These are phyloP conservation scores for Teratosphaeria zuluensis DNA, from an alignment of 2,329 filamentous ascomycete species.

Conservation along the genomic window DNA sequence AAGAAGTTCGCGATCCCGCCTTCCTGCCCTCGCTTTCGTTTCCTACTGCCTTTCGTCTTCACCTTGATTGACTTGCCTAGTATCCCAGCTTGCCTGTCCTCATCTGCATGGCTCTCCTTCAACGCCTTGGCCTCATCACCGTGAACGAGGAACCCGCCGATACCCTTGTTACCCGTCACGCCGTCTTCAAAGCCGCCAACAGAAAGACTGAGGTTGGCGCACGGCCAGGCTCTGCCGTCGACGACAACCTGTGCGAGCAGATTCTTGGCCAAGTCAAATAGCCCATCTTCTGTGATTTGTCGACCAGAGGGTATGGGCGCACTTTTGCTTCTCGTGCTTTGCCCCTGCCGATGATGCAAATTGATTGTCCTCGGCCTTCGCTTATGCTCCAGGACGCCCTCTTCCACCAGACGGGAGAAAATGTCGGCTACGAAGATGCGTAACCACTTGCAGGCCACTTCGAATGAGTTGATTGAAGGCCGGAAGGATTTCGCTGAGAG, in stretches of 20 bases:
- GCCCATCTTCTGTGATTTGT: conserved; percentile 57
- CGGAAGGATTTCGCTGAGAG: conserved; percentile 91
- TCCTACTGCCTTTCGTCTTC: conserved; percentile 23
- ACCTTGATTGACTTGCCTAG: neutral
- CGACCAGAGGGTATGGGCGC: conserved; percentile 68
- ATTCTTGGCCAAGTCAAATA: conserved; percentile 68
- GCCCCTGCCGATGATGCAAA: conserved; percentile 67
- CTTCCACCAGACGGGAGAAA: conserved; percentile 77
- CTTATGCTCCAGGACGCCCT: conserved; percentile 79
- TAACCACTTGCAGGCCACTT: conserved; percentile 77
- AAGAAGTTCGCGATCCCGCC: conserved; percentile 29
- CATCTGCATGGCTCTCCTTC: conserved; percentile 17
- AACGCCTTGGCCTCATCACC: conserved; percentile 47
- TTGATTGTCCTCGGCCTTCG: conserved; percentile 78
- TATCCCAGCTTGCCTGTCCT: neutral
- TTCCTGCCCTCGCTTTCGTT: conserved; percentile 21
- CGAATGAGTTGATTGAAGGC: conserved; percentile 66
- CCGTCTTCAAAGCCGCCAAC: conserved; percentile 91
- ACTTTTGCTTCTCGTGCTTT: conserved; percentile 65
- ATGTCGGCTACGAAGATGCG: conserved; percentile 89
- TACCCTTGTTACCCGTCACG: conserved; percentile 71
- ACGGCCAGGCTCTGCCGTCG: conserved; percentile 80
- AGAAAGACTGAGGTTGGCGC: conserved; percentile 77
- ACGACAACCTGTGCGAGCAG: conserved; percentile 67
- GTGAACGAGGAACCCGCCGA: conserved; percentile 73